Conservation (phyloP, 257 asterid species). For the Solanum virginianum region DNA sequence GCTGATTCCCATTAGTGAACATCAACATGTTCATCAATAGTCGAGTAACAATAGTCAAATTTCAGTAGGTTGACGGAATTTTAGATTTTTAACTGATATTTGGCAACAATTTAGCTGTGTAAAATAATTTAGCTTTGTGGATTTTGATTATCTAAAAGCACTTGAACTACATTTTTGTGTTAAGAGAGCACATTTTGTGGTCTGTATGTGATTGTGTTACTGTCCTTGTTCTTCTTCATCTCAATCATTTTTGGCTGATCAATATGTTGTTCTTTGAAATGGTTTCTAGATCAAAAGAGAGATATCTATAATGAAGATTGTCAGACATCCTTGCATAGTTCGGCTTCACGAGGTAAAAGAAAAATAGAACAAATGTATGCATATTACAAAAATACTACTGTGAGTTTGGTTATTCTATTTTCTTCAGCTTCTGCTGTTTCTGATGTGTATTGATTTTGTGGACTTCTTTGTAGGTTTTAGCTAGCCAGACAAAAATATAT, state of each 20-base stretch:
- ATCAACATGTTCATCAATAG: background rate
- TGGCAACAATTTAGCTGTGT: background rate
- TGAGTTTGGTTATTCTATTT: background rate
- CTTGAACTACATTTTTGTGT: background rate
- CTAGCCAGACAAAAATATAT: slow-evolving; percentile 64
- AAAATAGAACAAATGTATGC: background rate
- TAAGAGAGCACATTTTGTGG: background rate
- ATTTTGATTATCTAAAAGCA: background rate
- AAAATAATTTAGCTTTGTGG: background rate
- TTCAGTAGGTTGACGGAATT: background rate
- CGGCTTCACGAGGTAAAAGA: slow-evolving; percentile 71
- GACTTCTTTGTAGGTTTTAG: slow-evolving; percentile 46
- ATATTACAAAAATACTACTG: background rate
- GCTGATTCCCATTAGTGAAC: background rate
- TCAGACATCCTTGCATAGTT: slow-evolving; percentile 76
- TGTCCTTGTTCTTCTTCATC: background rate
- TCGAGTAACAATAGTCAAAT: background rate
- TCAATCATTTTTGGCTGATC: background rate
- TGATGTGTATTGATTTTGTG: background rate
- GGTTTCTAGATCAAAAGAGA: slow-evolving; percentile 69
- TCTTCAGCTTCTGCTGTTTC: background rate
- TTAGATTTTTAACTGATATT: background rate
- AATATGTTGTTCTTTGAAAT: background rate
- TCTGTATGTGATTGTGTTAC: background rate
- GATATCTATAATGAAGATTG: slow-evolving; percentile 90